Evolutionary conservation across 1,139 yeast genomes (phyloP).

Genomic region (Yamadazyma atlantica): DNA sequence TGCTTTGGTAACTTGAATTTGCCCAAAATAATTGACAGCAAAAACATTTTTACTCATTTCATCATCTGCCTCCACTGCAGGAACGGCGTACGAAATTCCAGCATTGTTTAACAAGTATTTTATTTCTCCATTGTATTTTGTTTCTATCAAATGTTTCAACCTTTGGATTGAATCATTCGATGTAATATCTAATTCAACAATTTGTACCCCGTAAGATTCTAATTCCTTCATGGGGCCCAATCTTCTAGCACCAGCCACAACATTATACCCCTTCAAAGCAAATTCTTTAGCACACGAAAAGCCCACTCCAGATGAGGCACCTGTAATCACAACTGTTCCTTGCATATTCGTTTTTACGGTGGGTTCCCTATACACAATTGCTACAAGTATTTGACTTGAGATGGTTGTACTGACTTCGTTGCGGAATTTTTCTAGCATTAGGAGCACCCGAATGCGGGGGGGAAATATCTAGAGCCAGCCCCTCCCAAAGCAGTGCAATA

Average conservation of each 20-base stretch:
- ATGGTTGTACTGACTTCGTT: not conserved
- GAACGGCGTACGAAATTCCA: conserved; percentile 61
- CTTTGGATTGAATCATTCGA: conserved; percentile 45
- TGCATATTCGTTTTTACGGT: not conserved
- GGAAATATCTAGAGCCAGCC: too few species aligned
- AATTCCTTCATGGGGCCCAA: conserved; percentile 58
- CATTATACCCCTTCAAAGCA: conserved; percentile 60
- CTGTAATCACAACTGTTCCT: conserved; percentile 58
- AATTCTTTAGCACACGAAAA: conserved; percentile 62
- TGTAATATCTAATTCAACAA: conserved; percentile 41
- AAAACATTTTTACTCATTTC: conserved; percentile 53
- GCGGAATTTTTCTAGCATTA: too few species aligned
- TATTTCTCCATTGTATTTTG: conserved; percentile 38
- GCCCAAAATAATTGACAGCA: conserved; percentile 69
- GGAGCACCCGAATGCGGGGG: too few species aligned
- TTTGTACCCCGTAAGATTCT: conserved; percentile 31
- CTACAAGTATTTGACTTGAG: too few species aligned
- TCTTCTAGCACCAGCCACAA: conserved; percentile 64
- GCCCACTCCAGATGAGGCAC: conserved; percentile 83
- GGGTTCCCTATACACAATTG: too few species aligned
- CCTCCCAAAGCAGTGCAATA: too few species aligned
- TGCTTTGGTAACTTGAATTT: conserved; percentile 60
- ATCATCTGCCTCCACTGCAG: conserved; percentile 65
- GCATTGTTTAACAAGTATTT: conserved; percentile 65
- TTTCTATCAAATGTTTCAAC: conserved; percentile 39